Percentiles rank a stretch among this genome's conserved stretches.
These are phyloP conservation scores for Mrakiaceae sp. DNA, from an alignment of 1,284 basidiomycete genomes.

Conservation along the genomic window DNA sequence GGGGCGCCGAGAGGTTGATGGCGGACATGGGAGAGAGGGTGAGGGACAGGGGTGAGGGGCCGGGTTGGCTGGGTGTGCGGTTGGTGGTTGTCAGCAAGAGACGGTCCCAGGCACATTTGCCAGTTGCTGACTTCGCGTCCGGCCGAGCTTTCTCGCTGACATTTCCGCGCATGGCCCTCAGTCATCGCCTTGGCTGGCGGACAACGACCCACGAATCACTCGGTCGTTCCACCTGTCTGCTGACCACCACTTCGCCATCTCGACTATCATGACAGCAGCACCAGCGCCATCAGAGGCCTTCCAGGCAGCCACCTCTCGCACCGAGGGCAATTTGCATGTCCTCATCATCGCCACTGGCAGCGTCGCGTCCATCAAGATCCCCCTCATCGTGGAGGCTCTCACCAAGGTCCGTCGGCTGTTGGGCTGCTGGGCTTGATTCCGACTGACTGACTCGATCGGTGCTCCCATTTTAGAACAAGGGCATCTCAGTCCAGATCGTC, in stretches of 20 bases:
- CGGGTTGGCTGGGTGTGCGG: too few relatives aligned
- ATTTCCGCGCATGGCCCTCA: too few relatives aligned
- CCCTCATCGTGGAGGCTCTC: slow-evolving; percentile 71
- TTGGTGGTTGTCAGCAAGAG: too few relatives aligned
- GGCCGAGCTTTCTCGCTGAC: too few relatives aligned
- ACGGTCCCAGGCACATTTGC: too few relatives aligned
- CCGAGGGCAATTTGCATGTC: slow-evolving; percentile 44
- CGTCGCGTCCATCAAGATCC: slow-evolving; percentile 87
- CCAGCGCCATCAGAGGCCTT: not conserved
- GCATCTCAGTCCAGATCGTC: slow-evolving; percentile 72
- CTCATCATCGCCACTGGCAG: slow-evolving; percentile 81
- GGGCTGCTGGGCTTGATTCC: not conserved
- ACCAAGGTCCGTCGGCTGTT: slow-evolving; percentile 46
- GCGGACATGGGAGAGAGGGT: not conserved
- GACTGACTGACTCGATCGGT: not conserved
- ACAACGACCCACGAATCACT: too few relatives aligned
- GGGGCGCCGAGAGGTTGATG: slow-evolving; percentile 4
- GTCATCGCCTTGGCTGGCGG: too few relatives aligned
- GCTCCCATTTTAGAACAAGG: slow-evolving; percentile 43
- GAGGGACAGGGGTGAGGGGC: not conserved
- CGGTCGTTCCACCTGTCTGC: too few relatives aligned
- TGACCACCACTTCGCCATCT: too few relatives aligned
- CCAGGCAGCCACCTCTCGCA: not conserved
- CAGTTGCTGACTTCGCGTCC: too few relatives aligned
- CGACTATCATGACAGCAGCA: too few relatives aligned